Conservation (phyloP, 345 rosid species). For the Citrus australasica region DNA sequence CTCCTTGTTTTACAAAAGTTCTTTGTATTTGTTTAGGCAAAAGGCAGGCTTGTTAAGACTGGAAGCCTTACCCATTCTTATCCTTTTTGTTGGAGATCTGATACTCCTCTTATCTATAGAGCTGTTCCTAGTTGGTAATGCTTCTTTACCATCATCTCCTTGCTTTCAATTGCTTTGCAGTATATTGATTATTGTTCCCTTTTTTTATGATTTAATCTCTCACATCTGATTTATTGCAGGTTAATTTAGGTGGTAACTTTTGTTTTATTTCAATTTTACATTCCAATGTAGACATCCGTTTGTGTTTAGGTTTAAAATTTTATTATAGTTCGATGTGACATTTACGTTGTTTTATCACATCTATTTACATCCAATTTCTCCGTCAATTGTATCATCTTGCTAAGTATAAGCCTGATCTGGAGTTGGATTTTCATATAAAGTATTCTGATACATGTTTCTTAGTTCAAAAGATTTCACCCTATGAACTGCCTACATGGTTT, state of each 20-base stretch:
- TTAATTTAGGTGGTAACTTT: neutral
- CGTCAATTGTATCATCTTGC: neutral
- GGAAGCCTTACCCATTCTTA: conserved; percentile 84
- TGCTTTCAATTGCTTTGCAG: neutral
- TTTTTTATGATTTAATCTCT: neutral
- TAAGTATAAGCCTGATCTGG: neutral
- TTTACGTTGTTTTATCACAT: too few species aligned
- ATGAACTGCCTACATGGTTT: neutral
- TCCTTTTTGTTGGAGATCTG: conserved; percentile 95
- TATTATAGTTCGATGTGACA: too few species aligned
- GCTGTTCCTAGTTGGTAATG: conserved; percentile 96
- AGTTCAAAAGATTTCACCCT: too few species aligned
- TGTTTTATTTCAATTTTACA: too few species aligned
- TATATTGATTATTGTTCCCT: neutral
- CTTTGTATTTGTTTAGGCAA: conserved; percentile 52
- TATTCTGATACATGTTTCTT: too few species aligned
- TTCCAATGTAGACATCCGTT: too few species aligned
- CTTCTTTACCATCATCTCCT: conserved; percentile 1
- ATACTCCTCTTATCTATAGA: conserved; percentile 90
- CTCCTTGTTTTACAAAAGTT: neutral
- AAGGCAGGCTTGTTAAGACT: conserved; percentile 84
- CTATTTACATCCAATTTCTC: neutral
- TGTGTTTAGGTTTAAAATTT: too few species aligned
- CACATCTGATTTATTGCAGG: neutral
- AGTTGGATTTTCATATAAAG: neutral